Conservation (phyloP, 768 basidiomycete genomes). For the Mycena vitilis region DNA sequence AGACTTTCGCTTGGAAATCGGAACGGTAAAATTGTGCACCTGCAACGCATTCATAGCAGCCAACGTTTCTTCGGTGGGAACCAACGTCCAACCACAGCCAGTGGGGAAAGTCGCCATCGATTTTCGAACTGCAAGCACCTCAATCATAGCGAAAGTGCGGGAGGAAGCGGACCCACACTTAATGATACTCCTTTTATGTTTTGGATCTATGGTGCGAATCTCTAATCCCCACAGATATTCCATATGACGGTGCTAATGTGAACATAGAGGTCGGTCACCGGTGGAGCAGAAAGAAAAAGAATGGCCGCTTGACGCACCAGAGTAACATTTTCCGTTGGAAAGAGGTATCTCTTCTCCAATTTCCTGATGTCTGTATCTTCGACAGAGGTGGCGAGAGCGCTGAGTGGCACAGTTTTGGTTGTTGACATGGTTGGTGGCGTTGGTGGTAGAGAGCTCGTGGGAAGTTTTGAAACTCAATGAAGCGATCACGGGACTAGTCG, state of each 20-base stretch:
- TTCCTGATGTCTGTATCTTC: background rate
- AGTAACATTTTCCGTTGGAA: background rate
- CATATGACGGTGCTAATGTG: background rate
- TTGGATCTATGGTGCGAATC: background rate
- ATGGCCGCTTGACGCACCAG: background rate
- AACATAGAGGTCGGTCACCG: no score
- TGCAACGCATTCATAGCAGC: conserved; percentile 9
- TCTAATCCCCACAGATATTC: conserved; percentile 17
- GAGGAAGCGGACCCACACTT: background rate
- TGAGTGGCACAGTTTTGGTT: no score
- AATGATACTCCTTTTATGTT: background rate
- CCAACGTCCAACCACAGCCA: conserved; percentile 4
- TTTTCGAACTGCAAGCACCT: conserved; percentile 8
- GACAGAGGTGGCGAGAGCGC: background rate
- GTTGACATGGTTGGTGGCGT: no score
- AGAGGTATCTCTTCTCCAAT: background rate
- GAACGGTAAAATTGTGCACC: background rate
- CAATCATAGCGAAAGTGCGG: background rate
- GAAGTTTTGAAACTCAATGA: background rate
- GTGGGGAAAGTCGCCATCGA: conserved; percentile 1
- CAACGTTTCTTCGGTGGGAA: conserved; percentile 18
- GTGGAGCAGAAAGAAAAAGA: no score
- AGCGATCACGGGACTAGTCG: conserved; percentile 9
- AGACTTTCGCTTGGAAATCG: conserved; percentile 11
- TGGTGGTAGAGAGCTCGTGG: no score